A percentile compares a stretch with the other conserved stretches of the same genome.
Conservation (phyloP, 2,329 filamentous ascomycete species). For the Xylaria sp. region DNA sequence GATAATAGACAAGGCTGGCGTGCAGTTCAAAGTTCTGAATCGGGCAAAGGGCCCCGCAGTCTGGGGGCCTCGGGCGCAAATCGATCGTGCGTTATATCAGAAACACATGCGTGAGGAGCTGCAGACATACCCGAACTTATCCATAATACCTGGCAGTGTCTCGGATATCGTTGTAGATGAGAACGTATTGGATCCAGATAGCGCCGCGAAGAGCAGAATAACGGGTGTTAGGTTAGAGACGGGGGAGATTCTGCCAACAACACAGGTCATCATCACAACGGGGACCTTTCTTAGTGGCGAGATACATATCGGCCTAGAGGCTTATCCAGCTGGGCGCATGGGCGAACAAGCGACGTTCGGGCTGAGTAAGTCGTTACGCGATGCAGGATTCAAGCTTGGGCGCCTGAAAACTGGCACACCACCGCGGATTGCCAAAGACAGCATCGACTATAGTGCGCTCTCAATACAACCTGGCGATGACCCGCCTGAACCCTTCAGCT, state of each 20-base stretch:
- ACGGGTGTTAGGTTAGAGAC: conserved; percentile 86
- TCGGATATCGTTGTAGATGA: conserved; percentile 82
- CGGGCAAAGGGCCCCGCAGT: conserved; percentile 90
- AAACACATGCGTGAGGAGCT: conserved; percentile 91
- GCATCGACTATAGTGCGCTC: conserved; percentile 78
- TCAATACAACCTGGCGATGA: conserved; percentile 81
- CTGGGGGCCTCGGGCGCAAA: conserved; percentile 96
- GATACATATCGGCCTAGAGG: conserved; percentile 90
- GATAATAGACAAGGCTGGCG: conserved; percentile 89
- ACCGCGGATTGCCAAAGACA: conserved; percentile 79
- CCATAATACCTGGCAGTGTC: conserved; percentile 83
- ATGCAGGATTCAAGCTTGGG: conserved; percentile 88
- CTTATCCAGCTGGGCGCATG: conserved; percentile 86
- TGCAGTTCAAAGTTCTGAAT: conserved; percentile 94
- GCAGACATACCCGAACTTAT: conserved; percentile 75
- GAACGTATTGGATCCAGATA: conserved; percentile 53
- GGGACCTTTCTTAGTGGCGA: conserved; percentile 95
- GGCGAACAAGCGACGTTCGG: conserved; percentile 93
- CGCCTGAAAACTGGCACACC: conserved; percentile 96
- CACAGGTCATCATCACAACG: conserved; percentile 89
- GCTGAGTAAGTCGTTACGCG: conserved; percentile 84
- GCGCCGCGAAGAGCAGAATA: conserved; percentile 70
- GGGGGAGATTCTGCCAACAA: conserved; percentile 80
- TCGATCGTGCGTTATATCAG: conserved; percentile 88
- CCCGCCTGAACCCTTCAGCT: conserved; percentile 89